These are phyloP conservation scores for Gyromitra esculenta DNA, from an alignment of 2,329 filamentous ascomycete genomes.

Conservation along the genomic window DNA sequence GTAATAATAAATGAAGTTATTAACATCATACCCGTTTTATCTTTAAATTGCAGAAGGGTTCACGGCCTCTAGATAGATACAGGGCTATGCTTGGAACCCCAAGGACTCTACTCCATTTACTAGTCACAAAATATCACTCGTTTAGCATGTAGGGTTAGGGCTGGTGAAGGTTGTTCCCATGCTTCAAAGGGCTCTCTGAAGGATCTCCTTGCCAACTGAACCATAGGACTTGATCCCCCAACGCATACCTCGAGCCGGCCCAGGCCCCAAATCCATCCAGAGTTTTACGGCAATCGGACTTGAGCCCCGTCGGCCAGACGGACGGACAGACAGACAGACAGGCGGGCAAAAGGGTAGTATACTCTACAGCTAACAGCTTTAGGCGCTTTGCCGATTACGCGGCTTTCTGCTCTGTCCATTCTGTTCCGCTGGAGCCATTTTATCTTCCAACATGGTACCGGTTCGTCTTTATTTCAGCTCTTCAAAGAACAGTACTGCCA, in stretches of 20 bases:
- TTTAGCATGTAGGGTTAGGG: background rate
- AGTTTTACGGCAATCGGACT: background rate
- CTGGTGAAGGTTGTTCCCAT: background rate
- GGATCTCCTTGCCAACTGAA: background rate
- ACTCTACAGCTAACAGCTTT: background rate
- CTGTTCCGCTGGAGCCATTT: background rate
- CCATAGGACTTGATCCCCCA: background rate
- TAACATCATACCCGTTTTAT: background rate
- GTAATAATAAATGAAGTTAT: no score
- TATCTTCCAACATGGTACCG: background rate
- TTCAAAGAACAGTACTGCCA: background rate
- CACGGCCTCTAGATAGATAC: background rate
- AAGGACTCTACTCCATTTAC: background rate
- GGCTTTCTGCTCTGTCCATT: background rate
- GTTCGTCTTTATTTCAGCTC: background rate
- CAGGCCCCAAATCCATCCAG: background rate
- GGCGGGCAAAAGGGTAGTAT: background rate
- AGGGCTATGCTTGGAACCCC: background rate
- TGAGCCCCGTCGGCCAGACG: constrained; percentile 2
- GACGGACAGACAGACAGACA: background rate
- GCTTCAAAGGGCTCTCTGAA: background rate
- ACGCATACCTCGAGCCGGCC: background rate
- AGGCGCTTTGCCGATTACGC: background rate
- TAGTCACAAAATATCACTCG: constrained; percentile 13
- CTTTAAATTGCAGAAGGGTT: background rate